Evolutionary conservation across 805 yeast genomes (phyloP).

Genomic region (Myxozyma nipponensis): DNA sequence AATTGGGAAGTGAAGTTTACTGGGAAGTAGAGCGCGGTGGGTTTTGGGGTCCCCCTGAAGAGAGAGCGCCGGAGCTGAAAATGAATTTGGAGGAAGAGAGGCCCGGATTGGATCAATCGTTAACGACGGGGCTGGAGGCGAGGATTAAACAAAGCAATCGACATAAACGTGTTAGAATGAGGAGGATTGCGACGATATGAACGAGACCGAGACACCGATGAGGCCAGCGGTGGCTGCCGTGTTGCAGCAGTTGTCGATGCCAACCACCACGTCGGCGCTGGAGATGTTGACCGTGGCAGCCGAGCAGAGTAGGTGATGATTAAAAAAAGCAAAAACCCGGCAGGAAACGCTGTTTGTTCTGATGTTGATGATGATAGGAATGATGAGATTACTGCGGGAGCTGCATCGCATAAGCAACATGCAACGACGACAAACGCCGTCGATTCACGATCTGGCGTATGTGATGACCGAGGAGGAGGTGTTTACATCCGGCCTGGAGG

Average conservation of each 20-base stretch:
- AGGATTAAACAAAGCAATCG: too few species aligned
- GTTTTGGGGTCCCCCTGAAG: too few species aligned
- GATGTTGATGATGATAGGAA: conserved; percentile 1
- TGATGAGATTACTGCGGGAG: conserved; percentile 26
- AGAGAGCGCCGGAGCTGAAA: too few species aligned
- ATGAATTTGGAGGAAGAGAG: too few species aligned
- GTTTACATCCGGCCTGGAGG: conserved; percentile 34
- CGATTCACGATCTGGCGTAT: conserved; percentile 36
- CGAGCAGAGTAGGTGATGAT: not conserved
- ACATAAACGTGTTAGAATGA: too few species aligned
- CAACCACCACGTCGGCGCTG: not conserved
- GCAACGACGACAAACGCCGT: conserved; percentile 38
- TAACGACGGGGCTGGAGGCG: too few species aligned
- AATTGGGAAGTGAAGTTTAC: too few species aligned
- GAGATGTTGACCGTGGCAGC: not conserved
- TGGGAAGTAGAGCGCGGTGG: too few species aligned
- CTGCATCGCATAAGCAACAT: conserved; percentile 32
- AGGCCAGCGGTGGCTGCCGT: not conserved
- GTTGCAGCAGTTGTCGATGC: not conserved
- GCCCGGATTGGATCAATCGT: too few species aligned
- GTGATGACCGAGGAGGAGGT: conserved; percentile 34
- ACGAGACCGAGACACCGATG: not conserved
- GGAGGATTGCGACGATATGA: too few species aligned
- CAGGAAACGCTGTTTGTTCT: not conserved
- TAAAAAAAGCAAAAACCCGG: not conserved